Evolutionary conservation across 495 filamentous ascomycete genomes (phyloP).

Genomic region (Tuber indicum): DNA sequence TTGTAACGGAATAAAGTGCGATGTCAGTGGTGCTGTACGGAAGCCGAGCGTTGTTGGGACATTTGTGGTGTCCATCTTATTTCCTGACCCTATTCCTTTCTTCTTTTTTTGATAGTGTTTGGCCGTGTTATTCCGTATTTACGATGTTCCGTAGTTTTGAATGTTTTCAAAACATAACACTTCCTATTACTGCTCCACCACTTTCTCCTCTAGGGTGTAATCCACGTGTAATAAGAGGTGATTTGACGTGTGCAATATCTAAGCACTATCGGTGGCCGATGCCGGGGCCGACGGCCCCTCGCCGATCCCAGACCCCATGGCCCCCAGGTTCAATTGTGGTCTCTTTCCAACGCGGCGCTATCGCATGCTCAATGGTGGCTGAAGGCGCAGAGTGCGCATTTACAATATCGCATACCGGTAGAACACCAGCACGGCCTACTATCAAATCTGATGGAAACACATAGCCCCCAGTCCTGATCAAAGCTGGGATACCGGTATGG

Average conservation of each 20-base stretch:
- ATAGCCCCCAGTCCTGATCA: neutral
- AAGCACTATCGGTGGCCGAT: neutral
- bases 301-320: neutral
- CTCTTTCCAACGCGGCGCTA: neutral
- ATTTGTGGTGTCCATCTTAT: conserved; percentile 20
- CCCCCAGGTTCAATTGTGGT: neutral
- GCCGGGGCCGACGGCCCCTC: neutral
- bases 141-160: neutral
- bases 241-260: neutral
- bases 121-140: neutral
- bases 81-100: neutral
- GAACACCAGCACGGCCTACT: neutral
- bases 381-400: neutral
- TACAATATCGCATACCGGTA: neutral
- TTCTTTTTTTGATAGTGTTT: neutral
- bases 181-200: neutral
- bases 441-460: neutral
- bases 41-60: conserved; percentile 5
- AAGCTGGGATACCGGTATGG: neutral
- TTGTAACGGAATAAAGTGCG: conserved; percentile 42
- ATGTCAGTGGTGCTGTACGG: conserved; percentile 11
- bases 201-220: neutral
- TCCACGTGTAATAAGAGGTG: neutral
- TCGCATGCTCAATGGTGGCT: neutral
- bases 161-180: neutral